These are phyloP conservation scores for Naganishia cerealis DNA, from an alignment of 1,284 basidiomycete genomes.

Conservation along the genomic window DNA sequence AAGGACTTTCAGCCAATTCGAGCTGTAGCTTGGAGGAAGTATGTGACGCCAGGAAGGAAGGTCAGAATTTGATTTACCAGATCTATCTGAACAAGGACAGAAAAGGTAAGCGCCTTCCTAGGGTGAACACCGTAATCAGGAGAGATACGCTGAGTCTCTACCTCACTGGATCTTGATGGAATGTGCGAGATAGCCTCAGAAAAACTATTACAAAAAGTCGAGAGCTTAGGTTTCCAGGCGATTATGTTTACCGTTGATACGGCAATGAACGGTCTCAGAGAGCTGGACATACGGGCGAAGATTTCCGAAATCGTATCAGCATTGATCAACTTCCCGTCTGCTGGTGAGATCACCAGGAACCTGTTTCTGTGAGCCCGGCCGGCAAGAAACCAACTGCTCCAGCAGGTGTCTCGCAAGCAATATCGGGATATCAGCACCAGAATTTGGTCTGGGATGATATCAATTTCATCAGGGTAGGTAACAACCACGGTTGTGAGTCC, in stretches of 20 bases:
- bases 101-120: slow-evolving; percentile 16
- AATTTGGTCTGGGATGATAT: slow-evolving; percentile 55
- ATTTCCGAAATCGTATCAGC: no score
- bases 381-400: slow-evolving; percentile 44
- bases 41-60: slow-evolving; percentile 50
- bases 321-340: no score
- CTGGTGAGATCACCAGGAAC: no score
- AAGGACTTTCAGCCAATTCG: slow-evolving; percentile 64
- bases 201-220: slow-evolving; percentile 56
- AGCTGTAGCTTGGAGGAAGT: slow-evolving; percentile 58
- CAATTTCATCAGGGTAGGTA: slow-evolving; percentile 43
- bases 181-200: no score
- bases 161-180: no score
- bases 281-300: slow-evolving; percentile 64
- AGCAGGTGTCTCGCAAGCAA: slow-evolving; percentile 55
- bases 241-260: slow-evolving; percentile 93
- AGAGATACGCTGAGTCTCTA: no score
- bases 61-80: slow-evolving; percentile 55
- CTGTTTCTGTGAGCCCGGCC: no score
- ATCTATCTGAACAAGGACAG: slow-evolving; percentile 60
- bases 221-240: slow-evolving; percentile 58
- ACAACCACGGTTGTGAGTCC: no score
- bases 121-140: no score
- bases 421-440: slow-evolving; percentile 57
- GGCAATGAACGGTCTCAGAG: slow-evolving; percentile 79